phyloP scores from a whole-genome alignment of 169 alveolate genomes.

The Eimeria sp. region DNA sequence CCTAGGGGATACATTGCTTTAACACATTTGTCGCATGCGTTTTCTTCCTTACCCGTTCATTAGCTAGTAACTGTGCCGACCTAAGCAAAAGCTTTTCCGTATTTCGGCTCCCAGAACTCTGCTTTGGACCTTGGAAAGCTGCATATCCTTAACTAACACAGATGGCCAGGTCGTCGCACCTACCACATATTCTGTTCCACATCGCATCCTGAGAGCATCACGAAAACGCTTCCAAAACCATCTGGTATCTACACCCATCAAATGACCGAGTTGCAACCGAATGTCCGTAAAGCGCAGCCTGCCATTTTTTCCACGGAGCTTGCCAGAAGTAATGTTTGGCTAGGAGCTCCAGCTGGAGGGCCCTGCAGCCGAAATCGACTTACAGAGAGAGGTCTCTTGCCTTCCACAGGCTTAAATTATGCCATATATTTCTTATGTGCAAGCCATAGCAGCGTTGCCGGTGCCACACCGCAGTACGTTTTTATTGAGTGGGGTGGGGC shows the following conservation, averaged over 20 bases:
- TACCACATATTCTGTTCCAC: not conserved
- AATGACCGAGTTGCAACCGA: not conserved
- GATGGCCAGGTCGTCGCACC: not conserved
- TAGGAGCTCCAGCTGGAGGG: not conserved
- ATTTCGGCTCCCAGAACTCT: not conserved
- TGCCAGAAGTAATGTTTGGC: not conserved
- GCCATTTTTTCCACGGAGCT: not conserved
- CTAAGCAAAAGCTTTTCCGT: not conserved
- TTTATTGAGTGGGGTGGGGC: not conserved
- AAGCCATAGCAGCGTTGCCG: not conserved
- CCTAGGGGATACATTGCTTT: not conserved
- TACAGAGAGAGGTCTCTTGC: not conserved
- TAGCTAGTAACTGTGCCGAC: not conserved
- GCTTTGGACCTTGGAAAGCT: slow-evolving; percentile 10
- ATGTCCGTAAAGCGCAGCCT: not conserved
- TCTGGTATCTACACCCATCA: not conserved
- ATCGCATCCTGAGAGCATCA: not conserved
- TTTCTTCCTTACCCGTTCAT: not conserved
- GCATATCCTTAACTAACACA: not conserved
- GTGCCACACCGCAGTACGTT: not conserved
- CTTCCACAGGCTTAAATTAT: not conserved
- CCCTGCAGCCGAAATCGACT: not conserved
- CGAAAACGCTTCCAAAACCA: not conserved
- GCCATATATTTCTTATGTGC: not conserved
- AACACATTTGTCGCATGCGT: not conserved